phyloP scores from a whole-genome alignment of 192 early-diverging fungal genomes.

The Piromyces sp. region DNA sequence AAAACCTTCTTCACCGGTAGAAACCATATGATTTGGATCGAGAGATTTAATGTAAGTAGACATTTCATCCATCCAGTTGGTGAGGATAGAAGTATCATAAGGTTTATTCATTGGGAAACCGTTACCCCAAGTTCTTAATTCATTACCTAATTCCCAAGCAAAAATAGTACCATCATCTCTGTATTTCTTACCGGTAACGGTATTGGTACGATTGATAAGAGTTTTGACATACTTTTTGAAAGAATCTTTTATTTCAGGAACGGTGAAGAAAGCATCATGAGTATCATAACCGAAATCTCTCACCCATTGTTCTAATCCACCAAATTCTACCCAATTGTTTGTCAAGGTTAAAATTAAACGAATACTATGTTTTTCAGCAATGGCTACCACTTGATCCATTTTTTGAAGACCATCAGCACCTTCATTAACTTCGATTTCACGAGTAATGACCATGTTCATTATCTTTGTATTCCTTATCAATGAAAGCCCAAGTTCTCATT shows the following conservation, averaged over 20 bases:
- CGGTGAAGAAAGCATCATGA: slow-evolving; percentile 14
- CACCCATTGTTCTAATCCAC: slow-evolving; percentile 14
- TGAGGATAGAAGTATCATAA: slow-evolving; percentile 2
- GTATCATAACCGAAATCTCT: slow-evolving; percentile 2
- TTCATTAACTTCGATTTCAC: no score
- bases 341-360: slow-evolving; percentile 12
- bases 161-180: slow-evolving; percentile 35
- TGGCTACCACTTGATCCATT: no score
- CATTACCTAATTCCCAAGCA: slow-evolving; percentile 54
- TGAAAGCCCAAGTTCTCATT: no score
- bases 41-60: slow-evolving; percentile 23
- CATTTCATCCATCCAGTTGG: slow-evolving; percentile 27
- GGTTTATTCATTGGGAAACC: no score
- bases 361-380: not conserved
- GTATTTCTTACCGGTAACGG: slow-evolving; percentile 24
- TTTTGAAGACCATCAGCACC: no score
- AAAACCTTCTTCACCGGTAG: slow-evolving; percentile 43
- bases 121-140: slow-evolving; percentile 19
- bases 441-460: no score
- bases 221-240: slow-evolving; percentile 23
- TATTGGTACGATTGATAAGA: slow-evolving; percentile 27
- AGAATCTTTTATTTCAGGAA: slow-evolving; percentile 5
- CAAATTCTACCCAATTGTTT: slow-evolving; percentile 18
- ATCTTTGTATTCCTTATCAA: no score
- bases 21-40: slow-evolving; percentile 32